Evolutionary conservation across 345 rosid species (phyloP).

Genomic region (Schrenkiella parvula): DNA sequence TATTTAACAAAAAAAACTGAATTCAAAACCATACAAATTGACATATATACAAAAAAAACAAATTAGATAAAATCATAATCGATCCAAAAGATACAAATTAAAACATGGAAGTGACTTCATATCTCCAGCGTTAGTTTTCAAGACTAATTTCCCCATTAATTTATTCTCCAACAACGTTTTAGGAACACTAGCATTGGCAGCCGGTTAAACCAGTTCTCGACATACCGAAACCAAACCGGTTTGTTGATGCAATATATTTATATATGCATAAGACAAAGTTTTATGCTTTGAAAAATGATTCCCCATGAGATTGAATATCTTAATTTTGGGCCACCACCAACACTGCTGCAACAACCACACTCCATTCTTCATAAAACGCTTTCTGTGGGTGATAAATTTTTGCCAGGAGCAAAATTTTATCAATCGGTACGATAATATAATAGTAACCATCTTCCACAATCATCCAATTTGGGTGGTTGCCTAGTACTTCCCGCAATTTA

Average conservation of each 20-base stretch:
- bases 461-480: conserved; percentile 22
- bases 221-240: conserved; percentile 8
- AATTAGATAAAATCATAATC: neutral
- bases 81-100: neutral
- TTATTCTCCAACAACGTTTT: neutral
- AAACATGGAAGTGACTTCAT: neutral
- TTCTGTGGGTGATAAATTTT: conserved; percentile 27
- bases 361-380: conserved; percentile 1
- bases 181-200: neutral
- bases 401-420: neutral
- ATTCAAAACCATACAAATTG: neutral
- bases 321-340: conserved; percentile 23
- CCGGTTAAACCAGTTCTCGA: neutral
- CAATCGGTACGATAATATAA: conserved; percentile 10
- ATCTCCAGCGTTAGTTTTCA: neutral
- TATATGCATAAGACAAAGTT: neutral
- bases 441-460: conserved; percentile 20
- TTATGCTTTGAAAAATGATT: neutral
- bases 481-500: conserved; percentile 9
- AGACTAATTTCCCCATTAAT: neutral
- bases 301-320: conserved; percentile 14
- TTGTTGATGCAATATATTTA: neutral
- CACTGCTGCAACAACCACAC: conserved; percentile 18
- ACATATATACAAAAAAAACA: neutral
- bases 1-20: neutral